A percentile compares a stretch with the other conserved stretches of the same genome.
These are phyloP conservation scores for Ormosia emarginata DNA, from an alignment of 306 rosid species.

Conservation along the genomic window DNA sequence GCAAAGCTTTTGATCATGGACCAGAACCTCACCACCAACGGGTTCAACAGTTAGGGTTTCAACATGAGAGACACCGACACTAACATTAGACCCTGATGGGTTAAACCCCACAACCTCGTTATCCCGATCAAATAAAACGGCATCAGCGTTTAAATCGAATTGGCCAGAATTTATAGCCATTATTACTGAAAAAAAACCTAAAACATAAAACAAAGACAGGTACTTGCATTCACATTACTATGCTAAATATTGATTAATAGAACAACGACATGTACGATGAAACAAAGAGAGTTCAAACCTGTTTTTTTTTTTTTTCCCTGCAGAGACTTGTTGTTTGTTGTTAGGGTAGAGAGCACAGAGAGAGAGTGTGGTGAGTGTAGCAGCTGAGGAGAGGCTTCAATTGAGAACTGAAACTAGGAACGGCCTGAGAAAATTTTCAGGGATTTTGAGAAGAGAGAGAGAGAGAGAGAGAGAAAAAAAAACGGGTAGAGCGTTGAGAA, in stretches of 20 bases:
- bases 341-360: background rate
- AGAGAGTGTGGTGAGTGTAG: background rate
- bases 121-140: conserved; percentile 35
- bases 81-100: conserved; percentile 5
- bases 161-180: conserved; percentile 36
- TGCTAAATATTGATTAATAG: background rate
- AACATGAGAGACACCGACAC: background rate
- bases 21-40: background rate
- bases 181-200: conserved; percentile 23
- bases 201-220: background rate
- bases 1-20: conserved; percentile 16
- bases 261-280: background rate
- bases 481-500: background rate
- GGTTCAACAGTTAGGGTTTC: conserved; percentile 27
- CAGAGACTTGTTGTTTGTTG: background rate
- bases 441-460: background rate
- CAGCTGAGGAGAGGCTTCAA: background rate
- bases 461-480: background rate
- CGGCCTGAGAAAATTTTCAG: background rate
- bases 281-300: conserved; percentile 19
- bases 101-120: conserved; percentile 28
- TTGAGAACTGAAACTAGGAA: background rate
- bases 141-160: conserved; percentile 50
- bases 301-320: background rate
- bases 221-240: background rate